These are phyloP conservation scores for Aspergillus bertholletiae DNA, from an alignment of 495 filamentous ascomycete species.

Conservation along the genomic window DNA sequence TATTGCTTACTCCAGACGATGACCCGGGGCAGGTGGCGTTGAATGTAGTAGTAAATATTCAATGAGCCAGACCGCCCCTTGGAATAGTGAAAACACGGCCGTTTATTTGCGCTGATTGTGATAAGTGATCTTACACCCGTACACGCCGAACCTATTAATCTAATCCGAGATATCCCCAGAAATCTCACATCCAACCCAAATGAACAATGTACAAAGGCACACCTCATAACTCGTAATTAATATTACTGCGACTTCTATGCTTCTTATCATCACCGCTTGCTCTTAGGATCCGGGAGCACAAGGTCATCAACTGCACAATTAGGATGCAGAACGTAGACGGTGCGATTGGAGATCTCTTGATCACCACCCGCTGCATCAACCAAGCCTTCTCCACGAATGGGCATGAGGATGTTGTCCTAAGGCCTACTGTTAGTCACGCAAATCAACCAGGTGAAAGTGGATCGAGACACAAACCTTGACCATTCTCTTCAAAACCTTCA, in stretches of 20 bases:
- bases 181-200: slow-evolving; percentile 8
- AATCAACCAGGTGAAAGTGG: background rate
- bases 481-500: slow-evolving; percentile 92
- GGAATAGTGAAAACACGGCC: too few relatives aligned
- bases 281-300: slow-evolving; percentile 1
- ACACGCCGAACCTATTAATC: slow-evolving; percentile 12
- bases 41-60: too few relatives aligned
- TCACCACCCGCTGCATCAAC: slow-evolving; percentile 51
- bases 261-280: background rate
- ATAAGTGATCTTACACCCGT: too few relatives aligned
- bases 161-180: slow-evolving; percentile 7
- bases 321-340: slow-evolving; percentile 89
- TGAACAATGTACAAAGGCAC: slow-evolving; percentile 1
- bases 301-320: slow-evolving; percentile 81
- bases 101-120: too few relatives aligned
- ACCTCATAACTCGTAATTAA: slow-evolving; percentile 15
- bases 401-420: slow-evolving; percentile 90
- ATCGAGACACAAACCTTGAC: slow-evolving; percentile 68
- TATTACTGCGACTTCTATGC: background rate
- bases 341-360: slow-evolving; percentile 47
- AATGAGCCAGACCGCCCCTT: too few relatives aligned
- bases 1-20: too few relatives aligned
- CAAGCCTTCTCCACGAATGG: slow-evolving; percentile 79
- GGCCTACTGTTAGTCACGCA: slow-evolving; percentile 9
- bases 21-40: too few relatives aligned